Conservation (phyloP, 2,329 filamentous ascomycete species). For the Colletotrichum theobromicola region DNA sequence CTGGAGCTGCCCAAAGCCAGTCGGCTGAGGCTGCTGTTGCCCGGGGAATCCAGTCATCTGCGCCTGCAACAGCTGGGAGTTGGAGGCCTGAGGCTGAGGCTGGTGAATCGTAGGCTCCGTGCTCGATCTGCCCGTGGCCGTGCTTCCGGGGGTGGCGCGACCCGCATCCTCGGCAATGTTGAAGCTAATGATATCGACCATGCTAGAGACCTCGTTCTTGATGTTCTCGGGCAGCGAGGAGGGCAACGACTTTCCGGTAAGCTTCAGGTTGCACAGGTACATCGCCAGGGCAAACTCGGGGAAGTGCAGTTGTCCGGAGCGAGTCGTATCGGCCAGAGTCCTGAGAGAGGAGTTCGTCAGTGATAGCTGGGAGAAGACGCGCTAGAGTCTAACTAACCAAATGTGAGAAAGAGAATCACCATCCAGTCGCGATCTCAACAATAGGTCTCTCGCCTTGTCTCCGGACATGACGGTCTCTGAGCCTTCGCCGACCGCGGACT, state of each 20-base stretch:
- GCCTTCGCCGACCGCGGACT: constrained; percentile 85
- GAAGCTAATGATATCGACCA: constrained; percentile 99
- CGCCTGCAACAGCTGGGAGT: constrained; percentile 64
- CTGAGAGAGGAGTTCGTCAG: constrained; percentile 47
- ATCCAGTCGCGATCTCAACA: constrained; percentile 86
- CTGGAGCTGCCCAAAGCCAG: constrained; percentile 67
- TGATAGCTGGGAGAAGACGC: constrained; percentile 56
- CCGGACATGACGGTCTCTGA: constrained; percentile 83
- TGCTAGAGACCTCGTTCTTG: constrained; percentile 96
- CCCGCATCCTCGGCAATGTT: constrained; percentile 77
- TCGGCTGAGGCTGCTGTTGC: constrained; percentile 45
- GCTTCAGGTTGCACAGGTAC: constrained; percentile 95
- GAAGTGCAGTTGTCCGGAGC: constrained; percentile 94
- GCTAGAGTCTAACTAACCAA: constrained; percentile 64
- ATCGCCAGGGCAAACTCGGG: constrained; percentile 97
- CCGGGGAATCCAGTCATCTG: constrained; percentile 74
- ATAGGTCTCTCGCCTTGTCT: constrained; percentile 88
- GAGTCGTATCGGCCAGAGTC: constrained; percentile 93
- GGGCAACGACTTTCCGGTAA: constrained; percentile 86
- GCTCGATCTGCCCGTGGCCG: constrained; percentile 62
- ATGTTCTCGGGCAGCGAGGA: constrained; percentile 79
- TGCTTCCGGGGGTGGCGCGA: constrained; percentile 59
- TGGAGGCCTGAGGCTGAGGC: constrained; percentile 77
- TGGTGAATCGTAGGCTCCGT: constrained; percentile 66
- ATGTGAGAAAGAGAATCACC: constrained; percentile 91